Conservation (phyloP, 768 basidiomycete genomes). For the Panus rudis region DNA sequence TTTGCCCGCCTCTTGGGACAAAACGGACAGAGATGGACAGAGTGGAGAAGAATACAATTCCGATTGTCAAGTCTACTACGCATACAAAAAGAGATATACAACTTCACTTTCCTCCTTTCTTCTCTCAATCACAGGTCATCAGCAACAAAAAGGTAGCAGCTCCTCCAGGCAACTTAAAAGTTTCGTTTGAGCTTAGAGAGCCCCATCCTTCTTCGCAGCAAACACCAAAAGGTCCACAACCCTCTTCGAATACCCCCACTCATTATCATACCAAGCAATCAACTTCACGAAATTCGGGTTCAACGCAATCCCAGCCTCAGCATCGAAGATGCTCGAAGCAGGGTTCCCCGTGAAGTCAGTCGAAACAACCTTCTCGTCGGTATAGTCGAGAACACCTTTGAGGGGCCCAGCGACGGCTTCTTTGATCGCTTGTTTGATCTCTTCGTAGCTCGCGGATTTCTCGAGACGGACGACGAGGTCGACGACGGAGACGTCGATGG, state of each 20-base stretch:
- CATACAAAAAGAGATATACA: no score
- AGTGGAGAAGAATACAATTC: no score
- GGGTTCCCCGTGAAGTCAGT: conserved; percentile 83
- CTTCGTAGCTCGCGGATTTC: conserved; percentile 78
- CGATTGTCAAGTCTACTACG: no score
- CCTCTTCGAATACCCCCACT: conserved; percentile 91
- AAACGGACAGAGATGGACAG: no score
- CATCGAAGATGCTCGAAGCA: conserved; percentile 89
- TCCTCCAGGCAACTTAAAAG: no score
- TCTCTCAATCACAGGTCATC: no score
- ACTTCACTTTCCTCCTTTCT: no score
- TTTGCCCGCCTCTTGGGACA: no score
- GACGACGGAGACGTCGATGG: conserved; percentile 94
- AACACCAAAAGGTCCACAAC: conserved; percentile 84
- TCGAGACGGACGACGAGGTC: conserved; percentile 92
- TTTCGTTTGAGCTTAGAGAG: conserved; percentile 19
- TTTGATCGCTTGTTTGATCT: conserved; percentile 85
- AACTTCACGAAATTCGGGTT: conserved; percentile 95
- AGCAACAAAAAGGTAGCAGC: no score
- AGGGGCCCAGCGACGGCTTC: conserved; percentile 63
- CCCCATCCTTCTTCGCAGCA: conserved; percentile 67
- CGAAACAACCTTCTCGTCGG: conserved; percentile 88
- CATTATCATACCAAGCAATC: conserved; percentile 93
- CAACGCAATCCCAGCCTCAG: conserved; percentile 85
- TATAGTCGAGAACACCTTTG: conserved; percentile 82